These are phyloP conservation scores for Pythium coloratum DNA, from an alignment of 352 stramenopile genomes.

Conservation along the genomic window DNA sequence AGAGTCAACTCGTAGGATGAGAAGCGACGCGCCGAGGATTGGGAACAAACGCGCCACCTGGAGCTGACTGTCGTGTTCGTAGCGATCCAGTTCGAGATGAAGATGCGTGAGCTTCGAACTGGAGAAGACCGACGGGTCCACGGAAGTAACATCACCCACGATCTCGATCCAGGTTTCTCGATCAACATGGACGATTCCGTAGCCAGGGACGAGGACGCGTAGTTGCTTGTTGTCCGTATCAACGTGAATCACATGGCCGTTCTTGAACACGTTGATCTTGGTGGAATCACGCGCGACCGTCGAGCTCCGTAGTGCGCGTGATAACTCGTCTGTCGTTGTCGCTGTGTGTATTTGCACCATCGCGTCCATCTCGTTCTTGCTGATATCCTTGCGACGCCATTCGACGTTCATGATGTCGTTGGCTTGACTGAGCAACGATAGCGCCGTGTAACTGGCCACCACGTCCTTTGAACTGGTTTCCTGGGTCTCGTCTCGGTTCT, in stretches of 20 bases:
- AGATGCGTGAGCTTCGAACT: constrained; percentile 2
- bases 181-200: constrained; percentile 24
- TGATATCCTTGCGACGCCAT: neutral
- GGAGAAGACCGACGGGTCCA: neutral
- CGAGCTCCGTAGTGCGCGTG: neutral
- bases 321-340: neutral
- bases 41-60: constrained; percentile 1
- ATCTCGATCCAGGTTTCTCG: neutral
- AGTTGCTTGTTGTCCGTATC: constrained; percentile 5
- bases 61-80: neutral
- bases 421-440: constrained; percentile 3
- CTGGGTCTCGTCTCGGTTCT: neutral
- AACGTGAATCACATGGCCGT: neutral
- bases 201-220: constrained; percentile 33
- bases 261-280: neutral
- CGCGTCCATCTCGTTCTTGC: neutral
- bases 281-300: neutral
- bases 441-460: constrained; percentile 4
- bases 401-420: constrained; percentile 4
- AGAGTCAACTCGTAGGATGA: neutral
- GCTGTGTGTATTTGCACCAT: constrained; percentile 3
- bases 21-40: neutral
- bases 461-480: neutral
- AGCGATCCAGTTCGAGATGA: neutral
- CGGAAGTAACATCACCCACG: neutral